Evolutionary conservation across 129 eudicot species (phyloP), one percentile per base, ranked within the genome.

Genomic region (Solidago caesia): DNA sequence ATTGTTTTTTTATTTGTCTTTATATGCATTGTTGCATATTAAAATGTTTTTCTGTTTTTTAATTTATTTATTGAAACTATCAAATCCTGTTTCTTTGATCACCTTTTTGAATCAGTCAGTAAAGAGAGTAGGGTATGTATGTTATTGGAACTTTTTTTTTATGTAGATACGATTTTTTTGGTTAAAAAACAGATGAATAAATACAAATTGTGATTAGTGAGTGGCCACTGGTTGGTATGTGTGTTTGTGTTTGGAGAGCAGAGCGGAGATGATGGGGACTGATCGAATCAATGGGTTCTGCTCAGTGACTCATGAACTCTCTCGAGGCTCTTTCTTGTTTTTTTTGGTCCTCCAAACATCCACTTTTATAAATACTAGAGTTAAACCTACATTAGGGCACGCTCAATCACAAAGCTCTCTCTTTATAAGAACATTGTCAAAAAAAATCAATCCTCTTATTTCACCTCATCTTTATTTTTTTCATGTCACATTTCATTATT

Each of bases 281-380:
- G 70, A 64, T 79, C 87, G 80, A 82, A 73, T 80, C 89, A 79
- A 85, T 82, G 74, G 81, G 60, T 74, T 79, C 53, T 73, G 81
- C 64, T 71, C 76, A 64, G 71, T 75, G 74, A 83, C 81, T 75
- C 77, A 64, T 79, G 58, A 75, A 39, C 77, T 62, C 70, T 66
- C 70, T 73, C 71, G 11, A 45, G 70, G 70, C 73, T 63, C 70
- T 71, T 70, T 55, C 59, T 64, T 59, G 53, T 67, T 67, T 67
- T 9, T 15, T 41, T 42, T 60, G 5, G 11, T 27, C 8, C 3
- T 75, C 56, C 75, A 75, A 75, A 72, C 73, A 75, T 52, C 29
- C 64, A 15, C 67, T 78, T 77, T 76, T 46, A 66, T 52, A 29
- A 10, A 43, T 42, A 27, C 67, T 42, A 53, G 45, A 65, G 52